phyloP scores from a whole-genome alignment of 768 basidiomycete genomes.

The Rhizopogon rudus region DNA sequence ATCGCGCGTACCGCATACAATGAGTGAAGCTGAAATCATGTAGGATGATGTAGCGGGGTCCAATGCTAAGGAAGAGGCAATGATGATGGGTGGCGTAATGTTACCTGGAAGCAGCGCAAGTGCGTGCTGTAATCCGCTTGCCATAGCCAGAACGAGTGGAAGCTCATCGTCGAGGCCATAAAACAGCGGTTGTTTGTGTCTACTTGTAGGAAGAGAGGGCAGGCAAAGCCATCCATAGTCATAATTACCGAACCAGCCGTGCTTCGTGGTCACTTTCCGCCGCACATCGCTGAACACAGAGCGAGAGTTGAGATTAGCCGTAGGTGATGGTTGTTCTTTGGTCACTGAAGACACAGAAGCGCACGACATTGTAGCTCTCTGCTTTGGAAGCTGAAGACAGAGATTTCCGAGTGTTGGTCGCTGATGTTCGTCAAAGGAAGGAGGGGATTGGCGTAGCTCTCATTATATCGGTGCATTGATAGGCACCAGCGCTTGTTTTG shows the following conservation, averaged over 20 bases:
- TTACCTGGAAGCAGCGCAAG: slow-evolving; percentile 81
- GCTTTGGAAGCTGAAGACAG: not conserved
- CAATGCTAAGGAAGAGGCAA: slow-evolving; percentile 60
- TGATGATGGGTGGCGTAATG: slow-evolving; percentile 81
- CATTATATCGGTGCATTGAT: no score
- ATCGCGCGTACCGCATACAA: slow-evolving; percentile 57
- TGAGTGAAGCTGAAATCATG: slow-evolving; percentile 78
- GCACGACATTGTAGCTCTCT: not conserved
- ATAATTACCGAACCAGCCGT: slow-evolving; percentile 85
- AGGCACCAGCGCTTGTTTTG: no score
- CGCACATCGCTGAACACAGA: slow-evolving; percentile 10
- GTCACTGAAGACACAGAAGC: slow-evolving; percentile 8
- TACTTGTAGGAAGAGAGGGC: slow-evolving; percentile 53
- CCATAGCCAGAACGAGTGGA: slow-evolving; percentile 67
- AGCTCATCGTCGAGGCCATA: slow-evolving; percentile 70
- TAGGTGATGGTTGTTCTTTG: slow-evolving; percentile 13
- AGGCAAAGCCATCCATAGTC: slow-evolving; percentile 73
- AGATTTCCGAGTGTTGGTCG: not conserved
- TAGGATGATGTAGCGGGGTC: slow-evolving; percentile 59
- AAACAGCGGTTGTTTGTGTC: slow-evolving; percentile 53
- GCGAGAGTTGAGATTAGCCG: slow-evolving; percentile 7
- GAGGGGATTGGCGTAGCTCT: no score
- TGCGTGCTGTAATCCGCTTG: slow-evolving; percentile 70
- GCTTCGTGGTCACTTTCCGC: slow-evolving; percentile 39
- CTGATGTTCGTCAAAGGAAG: not conserved